Conservation (phyloP, 2,329 filamentous ascomycete genomes). For the Septoria linicola region DNA sequence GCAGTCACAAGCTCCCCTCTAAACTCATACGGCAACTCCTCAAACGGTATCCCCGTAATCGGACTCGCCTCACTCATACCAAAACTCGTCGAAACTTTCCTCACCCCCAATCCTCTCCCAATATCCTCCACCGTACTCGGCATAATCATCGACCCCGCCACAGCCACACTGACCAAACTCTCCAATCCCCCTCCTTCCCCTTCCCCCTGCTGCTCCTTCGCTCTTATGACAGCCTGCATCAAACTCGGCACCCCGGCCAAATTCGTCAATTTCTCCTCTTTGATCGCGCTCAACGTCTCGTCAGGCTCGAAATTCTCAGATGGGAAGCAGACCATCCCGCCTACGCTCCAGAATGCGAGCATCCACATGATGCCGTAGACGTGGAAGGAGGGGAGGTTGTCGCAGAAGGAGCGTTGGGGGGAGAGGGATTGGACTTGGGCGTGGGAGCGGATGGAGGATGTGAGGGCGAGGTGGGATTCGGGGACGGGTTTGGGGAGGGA, state of each 20-base stretch:
- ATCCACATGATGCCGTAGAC: conserved; percentile 1
- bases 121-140: background rate
- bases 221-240: background rate
- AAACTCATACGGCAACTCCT: background rate
- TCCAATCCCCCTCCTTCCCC: too few species aligned
- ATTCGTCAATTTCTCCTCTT: background rate
- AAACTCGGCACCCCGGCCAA: background rate
- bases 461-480: too few species aligned
- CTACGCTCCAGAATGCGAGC: background rate
- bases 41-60: background rate
- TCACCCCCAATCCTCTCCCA: background rate
- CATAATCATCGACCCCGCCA: background rate
- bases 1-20: background rate
- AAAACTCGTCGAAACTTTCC: background rate
- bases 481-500: too few species aligned
- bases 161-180: background rate
- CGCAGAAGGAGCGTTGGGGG: background rate
- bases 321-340: background rate
- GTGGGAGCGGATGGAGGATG: too few species aligned
- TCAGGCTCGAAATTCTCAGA: background rate
- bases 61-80: background rate
- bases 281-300: background rate
- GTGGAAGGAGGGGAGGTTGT: conserved; percentile 6
- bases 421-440: background rate
- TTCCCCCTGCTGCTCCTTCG: too few species aligned